phyloP scores from a whole-genome alignment of 331 rosid genomes.

The Arachis monticola region DNA sequence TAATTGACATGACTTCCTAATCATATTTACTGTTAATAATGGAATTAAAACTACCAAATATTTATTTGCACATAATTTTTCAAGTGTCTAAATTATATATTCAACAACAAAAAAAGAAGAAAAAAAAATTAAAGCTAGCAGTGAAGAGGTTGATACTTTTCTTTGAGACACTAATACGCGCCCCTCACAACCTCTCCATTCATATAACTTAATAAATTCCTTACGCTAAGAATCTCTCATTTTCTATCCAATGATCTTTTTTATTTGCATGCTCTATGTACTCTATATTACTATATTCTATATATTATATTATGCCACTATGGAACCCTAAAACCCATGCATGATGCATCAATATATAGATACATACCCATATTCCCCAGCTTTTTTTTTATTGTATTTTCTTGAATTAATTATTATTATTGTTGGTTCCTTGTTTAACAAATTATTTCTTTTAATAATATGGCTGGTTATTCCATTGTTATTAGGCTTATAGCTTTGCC shows the following conservation, averaged over 20 bases:
- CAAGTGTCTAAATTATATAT: too few relatives aligned
- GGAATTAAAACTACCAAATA: too few relatives aligned
- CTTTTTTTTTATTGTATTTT: not conserved
- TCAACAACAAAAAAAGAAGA: too few relatives aligned
- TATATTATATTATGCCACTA: constrained; percentile 38
- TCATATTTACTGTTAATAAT: not conserved
- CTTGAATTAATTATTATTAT: not conserved
- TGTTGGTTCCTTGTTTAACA: constrained; percentile 9
- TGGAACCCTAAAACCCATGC: constrained; percentile 19
- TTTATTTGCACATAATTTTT: too few relatives aligned
- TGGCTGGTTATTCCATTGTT: not conserved
- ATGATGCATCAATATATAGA: constrained; percentile 34
- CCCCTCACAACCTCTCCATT: constrained; percentile 54
- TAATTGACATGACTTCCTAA: not conserved
- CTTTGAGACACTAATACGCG: constrained; percentile 53
- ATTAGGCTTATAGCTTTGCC: not conserved
- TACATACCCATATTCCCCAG: constrained; percentile 5
- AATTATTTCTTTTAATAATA: not conserved
- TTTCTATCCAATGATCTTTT: not conserved
- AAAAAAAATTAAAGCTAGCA: not conserved
- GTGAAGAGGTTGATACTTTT: constrained; percentile 57
- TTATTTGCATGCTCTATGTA: constrained; percentile 43
- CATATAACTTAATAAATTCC: constrained; percentile 33
- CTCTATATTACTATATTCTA: too few relatives aligned
- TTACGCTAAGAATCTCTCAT: constrained; percentile 63